Evolutionary conservation across 768 basidiomycete genomes (phyloP).

Genomic region (Floccularia luteovirens): DNA sequence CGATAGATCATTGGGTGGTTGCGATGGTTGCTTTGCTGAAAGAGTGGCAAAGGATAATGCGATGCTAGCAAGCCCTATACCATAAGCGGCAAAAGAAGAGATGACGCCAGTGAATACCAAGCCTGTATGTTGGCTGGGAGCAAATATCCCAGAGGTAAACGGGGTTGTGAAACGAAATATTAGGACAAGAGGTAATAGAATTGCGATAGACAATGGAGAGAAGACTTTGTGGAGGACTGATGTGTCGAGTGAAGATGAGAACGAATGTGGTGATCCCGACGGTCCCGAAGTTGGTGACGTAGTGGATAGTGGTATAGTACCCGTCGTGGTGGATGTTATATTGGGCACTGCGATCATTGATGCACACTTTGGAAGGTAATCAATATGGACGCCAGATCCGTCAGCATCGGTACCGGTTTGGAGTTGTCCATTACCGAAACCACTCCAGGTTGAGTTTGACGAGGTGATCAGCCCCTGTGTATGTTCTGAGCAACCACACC

Average conservation of each 20-base stretch:
- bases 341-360: conserved; percentile 19
- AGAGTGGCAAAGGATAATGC: conserved; percentile 57
- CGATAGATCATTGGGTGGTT: conserved; percentile 27
- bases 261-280: background rate
- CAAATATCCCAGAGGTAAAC: conserved; percentile 6
- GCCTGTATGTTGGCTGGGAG: conserved; percentile 13
- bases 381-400: conserved; percentile 58
- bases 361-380: conserved; percentile 58
- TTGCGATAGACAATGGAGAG: conserved; percentile 33
- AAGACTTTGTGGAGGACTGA: conserved; percentile 37
- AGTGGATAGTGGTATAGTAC: conserved; percentile 14
- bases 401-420: conserved; percentile 56
- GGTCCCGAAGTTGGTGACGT: background rate
- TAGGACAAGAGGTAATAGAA: conserved; percentile 26
- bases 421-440: conserved; percentile 57
- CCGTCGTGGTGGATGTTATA: conserved; percentile 12
- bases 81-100: conserved; percentile 38
- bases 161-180: conserved; percentile 20
- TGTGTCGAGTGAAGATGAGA: conserved; percentile 16
- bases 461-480: conserved; percentile 52
- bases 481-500: conserved; percentile 72
- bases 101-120: conserved; percentile 28
- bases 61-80: conserved; percentile 55
- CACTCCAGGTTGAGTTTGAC: conserved; percentile 51
- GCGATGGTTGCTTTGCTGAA: conserved; percentile 22